A percentile compares a stretch with the other conserved stretches of the same genome.
Conservation (phyloP, 352 stramenopile genomes). For the Globisporangium yorkense region DNA sequence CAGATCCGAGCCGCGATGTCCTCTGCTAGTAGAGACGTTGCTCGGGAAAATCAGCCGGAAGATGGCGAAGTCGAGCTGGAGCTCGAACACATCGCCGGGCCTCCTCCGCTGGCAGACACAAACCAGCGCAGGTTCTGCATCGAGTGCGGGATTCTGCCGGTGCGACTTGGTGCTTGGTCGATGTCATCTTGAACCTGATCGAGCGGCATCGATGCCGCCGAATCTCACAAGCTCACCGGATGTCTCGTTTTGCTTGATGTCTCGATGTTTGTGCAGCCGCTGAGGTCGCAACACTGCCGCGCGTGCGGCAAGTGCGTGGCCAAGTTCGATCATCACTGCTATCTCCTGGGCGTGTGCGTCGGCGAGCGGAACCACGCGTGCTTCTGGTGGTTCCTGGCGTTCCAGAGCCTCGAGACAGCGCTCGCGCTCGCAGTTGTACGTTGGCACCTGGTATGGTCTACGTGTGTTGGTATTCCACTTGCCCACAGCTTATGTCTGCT, state of each 20-base stretch:
- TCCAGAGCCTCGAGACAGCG: conserved; percentile 26
- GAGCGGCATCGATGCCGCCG: too few relatives aligned
- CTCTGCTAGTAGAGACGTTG: not conserved
- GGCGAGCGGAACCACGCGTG: conserved; percentile 87
- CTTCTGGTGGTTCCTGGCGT: conserved; percentile 72
- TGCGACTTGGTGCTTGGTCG: conserved; percentile 3
- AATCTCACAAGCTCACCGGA: too few relatives aligned
- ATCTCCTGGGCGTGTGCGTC: conserved; percentile 83
- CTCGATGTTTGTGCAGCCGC: conserved; percentile 24
- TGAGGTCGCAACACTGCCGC: conserved; percentile 85
- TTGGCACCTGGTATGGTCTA: not conserved
- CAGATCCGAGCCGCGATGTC: conserved; percentile 23
- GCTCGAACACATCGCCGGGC: too few relatives aligned
- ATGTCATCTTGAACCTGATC: not conserved
- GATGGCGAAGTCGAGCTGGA: not conserved
- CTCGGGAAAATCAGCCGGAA: not conserved
- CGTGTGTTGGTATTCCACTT: not conserved
- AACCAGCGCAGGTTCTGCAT: conserved; percentile 18
- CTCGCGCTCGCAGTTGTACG: conserved; percentile 24
- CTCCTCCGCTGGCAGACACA: too few relatives aligned
- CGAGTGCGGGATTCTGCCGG: conserved; percentile 22
- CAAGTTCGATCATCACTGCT: conserved; percentile 92
- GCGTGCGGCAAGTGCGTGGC: conserved; percentile 76
- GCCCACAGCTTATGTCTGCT: not conserved
- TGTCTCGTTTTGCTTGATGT: not conserved